Evolutionary conservation across 306 rosid species (phyloP).

Genomic region (Glycine latifolia): DNA sequence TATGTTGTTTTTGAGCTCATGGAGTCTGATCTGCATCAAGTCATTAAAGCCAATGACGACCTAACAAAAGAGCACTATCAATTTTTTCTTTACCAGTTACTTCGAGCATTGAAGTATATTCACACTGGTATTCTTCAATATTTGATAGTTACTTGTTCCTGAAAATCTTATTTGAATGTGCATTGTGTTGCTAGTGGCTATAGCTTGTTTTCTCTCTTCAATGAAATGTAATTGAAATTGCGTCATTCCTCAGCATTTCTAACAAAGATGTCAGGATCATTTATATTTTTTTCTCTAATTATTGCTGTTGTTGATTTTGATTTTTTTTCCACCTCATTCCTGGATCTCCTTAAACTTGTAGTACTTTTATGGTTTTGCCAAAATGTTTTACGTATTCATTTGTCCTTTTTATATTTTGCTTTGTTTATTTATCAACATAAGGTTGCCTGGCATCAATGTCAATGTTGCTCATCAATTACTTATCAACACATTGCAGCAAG

Average conservation of each 20-base stretch:
- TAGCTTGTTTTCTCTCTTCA: background rate
- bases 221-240: background rate
- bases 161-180: constrained; percentile 12
- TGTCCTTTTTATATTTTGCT: background rate
- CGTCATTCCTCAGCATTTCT: constrained; percentile 34
- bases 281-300: background rate
- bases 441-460: constrained; percentile 25
- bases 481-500: constrained; percentile 69
- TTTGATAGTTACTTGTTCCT: constrained; percentile 25
- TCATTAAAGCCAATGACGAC: constrained; percentile 91
- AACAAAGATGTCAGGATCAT: constrained; percentile 18
- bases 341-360: background rate
- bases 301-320: background rate
- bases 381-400: background rate
- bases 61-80: constrained; percentile 92
- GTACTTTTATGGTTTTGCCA: constrained; percentile 5
- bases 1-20: constrained; percentile 95
- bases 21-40: constrained; percentile 99
- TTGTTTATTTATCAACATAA: background rate
- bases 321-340: background rate
- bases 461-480: constrained; percentile 50
- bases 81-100: constrained; percentile 94
- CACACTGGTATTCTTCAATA: constrained; percentile 70
- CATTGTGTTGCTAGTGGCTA: constrained; percentile 21
- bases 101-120: constrained; percentile 94